Percentiles rank a stretch among this genome's conserved stretches.
Evolutionary conservation across 2,329 filamentous ascomycete species (phyloP).

Genomic region (Phyllosticta paracitricarpa): DNA sequence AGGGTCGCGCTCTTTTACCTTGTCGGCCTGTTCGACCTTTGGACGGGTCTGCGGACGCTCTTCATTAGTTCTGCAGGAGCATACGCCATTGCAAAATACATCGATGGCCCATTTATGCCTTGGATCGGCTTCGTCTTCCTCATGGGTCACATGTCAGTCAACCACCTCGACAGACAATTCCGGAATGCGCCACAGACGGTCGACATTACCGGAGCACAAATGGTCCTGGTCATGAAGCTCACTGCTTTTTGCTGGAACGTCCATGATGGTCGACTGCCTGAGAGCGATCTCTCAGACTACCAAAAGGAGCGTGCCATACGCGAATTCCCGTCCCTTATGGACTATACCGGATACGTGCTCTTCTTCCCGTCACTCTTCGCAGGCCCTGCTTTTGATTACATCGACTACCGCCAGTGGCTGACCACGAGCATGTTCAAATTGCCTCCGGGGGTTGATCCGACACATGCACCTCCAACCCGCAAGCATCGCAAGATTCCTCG

Average conservation of each 20-base stretch:
- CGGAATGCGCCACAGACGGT: slow-evolving; percentile 54
- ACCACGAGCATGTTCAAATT: slow-evolving; percentile 91
- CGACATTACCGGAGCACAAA: slow-evolving; percentile 92
- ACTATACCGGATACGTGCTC: slow-evolving; percentile 81
- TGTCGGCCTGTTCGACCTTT: slow-evolving; percentile 85
- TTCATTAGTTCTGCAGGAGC: slow-evolving; percentile 67
- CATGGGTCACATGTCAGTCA: slow-evolving; percentile 91
- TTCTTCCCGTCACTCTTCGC: slow-evolving; percentile 90
- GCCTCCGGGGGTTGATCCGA: slow-evolving; percentile 68
- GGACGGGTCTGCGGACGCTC: slow-evolving; percentile 72
- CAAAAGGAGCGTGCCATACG: slow-evolving; percentile 74
- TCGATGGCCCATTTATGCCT: slow-evolving; percentile 90
- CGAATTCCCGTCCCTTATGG: slow-evolving; percentile 63
- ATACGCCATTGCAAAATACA: slow-evolving; percentile 73
- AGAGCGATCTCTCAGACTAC: slow-evolving; percentile 69
- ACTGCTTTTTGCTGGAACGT: slow-evolving; percentile 97
- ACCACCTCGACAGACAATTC: slow-evolving; percentile 74
- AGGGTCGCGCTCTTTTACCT: slow-evolving; percentile 83
- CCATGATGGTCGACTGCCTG: slow-evolving; percentile 75
- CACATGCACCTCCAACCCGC: slow-evolving; percentile 73
- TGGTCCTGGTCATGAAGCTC: slow-evolving; percentile 98
- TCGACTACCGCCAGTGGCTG: slow-evolving; percentile 85
- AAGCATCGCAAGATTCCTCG: slow-evolving; percentile 89
- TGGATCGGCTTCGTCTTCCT: slow-evolving; percentile 91
- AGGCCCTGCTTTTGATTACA: slow-evolving; percentile 89